Evolutionary conservation across 768 basidiomycete genomes (phyloP), one percentile per base, ranked within the genome.

Genomic region (Galerina marginata): DNA sequence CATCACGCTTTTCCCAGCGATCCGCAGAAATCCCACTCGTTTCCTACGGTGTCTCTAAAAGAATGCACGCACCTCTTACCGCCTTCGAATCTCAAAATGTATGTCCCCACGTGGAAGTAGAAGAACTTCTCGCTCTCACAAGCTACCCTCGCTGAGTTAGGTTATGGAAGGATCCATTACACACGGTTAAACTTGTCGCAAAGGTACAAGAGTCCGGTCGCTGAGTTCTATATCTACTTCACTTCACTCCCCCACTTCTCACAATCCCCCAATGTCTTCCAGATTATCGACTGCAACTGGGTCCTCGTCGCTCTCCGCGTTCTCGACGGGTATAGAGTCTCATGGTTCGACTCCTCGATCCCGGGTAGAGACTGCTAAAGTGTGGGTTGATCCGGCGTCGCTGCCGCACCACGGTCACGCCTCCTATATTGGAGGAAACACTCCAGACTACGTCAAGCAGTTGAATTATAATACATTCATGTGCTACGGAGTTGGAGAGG

Each of bases 401-500:
- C 75, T 90, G 51, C 87, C 87, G n/a, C 72, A 86, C 69, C 79
- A 81, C 67, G 83, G 81, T 38, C 83, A 88, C 65, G 76, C 81
- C 36, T 81, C 85, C 20, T 69, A 77, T 29, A 86, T 90, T 66
- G 71, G 75, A n/a, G 90, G 90, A 4, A 90, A 88, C 64, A 87
- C 83, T 4, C 81, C 88, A 1, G 74, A 79, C 65, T 82, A 79
- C 64, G 81, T 88, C 56, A 91, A 91, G 65, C 87, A 86, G 61
- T 79, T 91, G 57, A 85, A 81, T 58, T 78, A 84, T 63, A 90
- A 90, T 72, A 88, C 86, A 0, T 86, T 86, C 71, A 83, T 82
- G 59, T 79, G 83, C 20, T 92, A 91, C 62, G 90, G 90, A n/a
- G 86, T 90, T 16, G 89, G 88, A 12, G 79, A 80, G 55, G 79